Conservation (phyloP, 148 eudicot species). For the Nepenthes mirabilis region DNA sequence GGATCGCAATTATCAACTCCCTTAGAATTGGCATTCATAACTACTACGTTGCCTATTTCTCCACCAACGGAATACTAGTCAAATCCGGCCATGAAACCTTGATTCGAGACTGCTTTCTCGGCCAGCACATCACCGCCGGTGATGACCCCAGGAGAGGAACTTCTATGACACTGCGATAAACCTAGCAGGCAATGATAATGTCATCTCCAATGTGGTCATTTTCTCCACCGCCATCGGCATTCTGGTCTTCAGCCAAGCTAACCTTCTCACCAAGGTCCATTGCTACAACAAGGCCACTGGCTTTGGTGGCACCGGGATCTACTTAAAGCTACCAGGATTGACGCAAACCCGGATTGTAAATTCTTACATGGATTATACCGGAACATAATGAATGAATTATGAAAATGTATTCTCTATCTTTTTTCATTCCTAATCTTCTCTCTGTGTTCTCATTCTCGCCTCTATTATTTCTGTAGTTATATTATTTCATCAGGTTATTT, state of each 20-base stretch:
- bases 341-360: constrained; percentile 79
- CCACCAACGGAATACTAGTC: constrained; percentile 50
- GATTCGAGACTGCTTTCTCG: constrained; percentile 55
- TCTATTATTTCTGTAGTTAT: too few relatives aligned
- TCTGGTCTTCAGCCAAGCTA: constrained; percentile 59
- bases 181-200: constrained; percentile 72
- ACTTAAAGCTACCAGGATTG: constrained; percentile 49
- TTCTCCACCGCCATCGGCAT: constrained; percentile 73
- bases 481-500: too few relatives aligned
- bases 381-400: constrained; percentile 6
- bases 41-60: constrained; percentile 65
- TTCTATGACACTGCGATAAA: constrained; percentile 69
- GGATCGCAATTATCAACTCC: constrained; percentile 42
- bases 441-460: too few relatives aligned
- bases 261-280: constrained; percentile 63
- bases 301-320: constrained; percentile 82
- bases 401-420: too few relatives aligned
- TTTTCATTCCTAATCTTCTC: too few relatives aligned
- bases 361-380: constrained; percentile 73
- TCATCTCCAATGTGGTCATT: constrained; percentile 55
- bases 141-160: constrained; percentile 43
- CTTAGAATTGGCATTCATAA: constrained; percentile 58
- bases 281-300: constrained; percentile 84
- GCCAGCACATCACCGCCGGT: constrained; percentile 86
- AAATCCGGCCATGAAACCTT: constrained; percentile 81